Base-by-base conservation (phyloP, 164 flowering plant species). In the Taxillus chinensis region DNA sequence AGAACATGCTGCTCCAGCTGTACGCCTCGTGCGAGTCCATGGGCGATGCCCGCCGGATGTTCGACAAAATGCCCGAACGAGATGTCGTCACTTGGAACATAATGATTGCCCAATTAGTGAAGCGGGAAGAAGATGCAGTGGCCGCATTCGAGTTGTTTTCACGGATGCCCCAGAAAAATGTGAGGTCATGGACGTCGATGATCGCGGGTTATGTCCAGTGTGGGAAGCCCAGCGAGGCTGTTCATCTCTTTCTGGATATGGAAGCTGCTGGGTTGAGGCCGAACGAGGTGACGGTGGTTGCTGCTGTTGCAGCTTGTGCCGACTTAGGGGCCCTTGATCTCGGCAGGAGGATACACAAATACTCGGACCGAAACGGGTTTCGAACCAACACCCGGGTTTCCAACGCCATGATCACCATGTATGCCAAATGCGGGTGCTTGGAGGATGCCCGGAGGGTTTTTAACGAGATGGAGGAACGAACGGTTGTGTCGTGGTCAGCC, bases 351-450 rank as follows among this genome's bases (percentile, higher is more conserved):
- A 72, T 89, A 67, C 88, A 86, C 62, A 74, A 78, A 45, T 84
- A 76, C 65, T 76, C 78, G 0, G 70, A 77, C 39, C 37, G 37
- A 65, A 74, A 73, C 57, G 83, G 84, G 13, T 85, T 80, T 71
- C 40, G 51, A 62, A 68, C 52, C 42, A 84, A 86, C 63, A 71
- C 74, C 15, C 79, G 73, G 17, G 57, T 86, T 45, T 83, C 78
- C 4, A 84, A 82, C 64, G 80, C 88, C 55, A 57, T 89, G 76
- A 84, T 86, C 64, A 88, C 84, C 69, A 89, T 89, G 92, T 88
- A 88, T 63, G 78, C 79, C 3, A 88, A 88, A 72, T 84, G 92
- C 56, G 87, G 86, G 14, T 80, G 83, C 63, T 63, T 84, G 57
- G 86, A 84, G 59, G 76, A 71, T 54, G 92, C 90, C 15, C 59